A percentile compares a stretch with the other conserved stretches of the same genome.
Conservation (phyloP, 345 rosid species). For the Acer yangbiense region DNA sequence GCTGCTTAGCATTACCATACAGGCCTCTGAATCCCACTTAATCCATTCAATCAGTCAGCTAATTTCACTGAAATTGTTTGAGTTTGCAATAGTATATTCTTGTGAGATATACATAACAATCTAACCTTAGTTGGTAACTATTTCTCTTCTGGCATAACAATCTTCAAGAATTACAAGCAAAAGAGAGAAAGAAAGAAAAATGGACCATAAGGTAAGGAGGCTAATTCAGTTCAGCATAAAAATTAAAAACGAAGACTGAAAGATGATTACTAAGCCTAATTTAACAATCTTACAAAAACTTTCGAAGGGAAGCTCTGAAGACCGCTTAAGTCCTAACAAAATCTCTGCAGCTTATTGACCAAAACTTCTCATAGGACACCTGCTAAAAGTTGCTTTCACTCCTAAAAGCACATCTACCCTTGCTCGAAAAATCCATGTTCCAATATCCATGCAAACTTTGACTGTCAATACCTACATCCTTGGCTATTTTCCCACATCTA, state of each 20-base stretch:
- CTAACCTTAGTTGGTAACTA: not conserved
- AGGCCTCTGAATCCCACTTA: not conserved
- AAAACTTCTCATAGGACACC: not conserved
- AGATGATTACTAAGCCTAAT: not conserved
- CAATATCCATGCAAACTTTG: not conserved
- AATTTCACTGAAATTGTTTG: not conserved
- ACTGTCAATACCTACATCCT: too few relatives aligned
- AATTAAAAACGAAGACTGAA: not conserved
- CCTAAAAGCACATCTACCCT: not conserved
- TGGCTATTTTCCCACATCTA: not conserved
- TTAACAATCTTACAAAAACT: not conserved
- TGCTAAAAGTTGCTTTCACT: not conserved
- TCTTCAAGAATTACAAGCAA: too few relatives aligned
- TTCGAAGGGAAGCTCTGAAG: not conserved
- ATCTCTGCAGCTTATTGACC: not conserved
- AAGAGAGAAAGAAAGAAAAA: not conserved
- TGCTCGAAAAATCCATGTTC: not conserved
- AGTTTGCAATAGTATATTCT: not conserved
- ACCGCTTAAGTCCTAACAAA: not conserved
- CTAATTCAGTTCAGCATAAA: not conserved
- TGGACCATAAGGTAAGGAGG: not conserved
- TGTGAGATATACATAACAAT: not conserved
- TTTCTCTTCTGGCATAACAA: not conserved
- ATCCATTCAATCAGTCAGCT: not conserved
- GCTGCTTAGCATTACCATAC: not conserved